These are phyloP conservation scores for Dendrobium officinale DNA, from an alignment of 106 monocot genomes.

Conservation along the genomic window DNA sequence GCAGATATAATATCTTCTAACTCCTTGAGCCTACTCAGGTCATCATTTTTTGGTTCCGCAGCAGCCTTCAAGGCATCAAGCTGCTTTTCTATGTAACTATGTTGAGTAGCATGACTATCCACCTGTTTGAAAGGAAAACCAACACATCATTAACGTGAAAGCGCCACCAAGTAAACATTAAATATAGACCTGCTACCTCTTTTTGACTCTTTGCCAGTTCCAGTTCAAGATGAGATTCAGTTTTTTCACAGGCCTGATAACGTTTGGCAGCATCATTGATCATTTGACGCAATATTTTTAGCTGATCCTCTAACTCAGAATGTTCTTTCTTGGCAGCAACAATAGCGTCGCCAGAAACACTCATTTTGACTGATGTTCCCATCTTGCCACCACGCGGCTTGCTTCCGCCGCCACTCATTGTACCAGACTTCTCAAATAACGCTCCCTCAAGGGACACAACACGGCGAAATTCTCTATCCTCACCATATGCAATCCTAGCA, in stretches of 20 bases:
- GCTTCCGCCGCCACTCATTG: constrained; percentile 93
- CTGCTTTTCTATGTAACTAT: constrained; percentile 62
- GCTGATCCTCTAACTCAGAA: constrained; percentile 52
- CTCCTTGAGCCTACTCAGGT: constrained; percentile 62
- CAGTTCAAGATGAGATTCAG: constrained; percentile 49
- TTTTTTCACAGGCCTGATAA: constrained; percentile 55
- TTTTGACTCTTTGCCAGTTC: constrained; percentile 77
- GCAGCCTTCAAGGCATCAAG: constrained; percentile 59
- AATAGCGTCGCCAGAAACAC: constrained; percentile 70
- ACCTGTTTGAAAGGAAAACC: constrained; percentile 34
- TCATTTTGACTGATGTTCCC: constrained; percentile 81
- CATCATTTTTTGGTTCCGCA: constrained; percentile 62
- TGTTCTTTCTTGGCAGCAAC: constrained; percentile 67
- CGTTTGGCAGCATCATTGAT: constrained; percentile 44
- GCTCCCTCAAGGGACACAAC: constrained; percentile 87
- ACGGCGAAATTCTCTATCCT: constrained; percentile 63
- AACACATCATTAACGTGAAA: neutral
- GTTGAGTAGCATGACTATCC: constrained; percentile 58
- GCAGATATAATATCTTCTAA: constrained; percentile 39
- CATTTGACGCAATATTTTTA: constrained; percentile 47
- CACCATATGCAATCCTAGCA: constrained; percentile 76
- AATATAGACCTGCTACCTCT: constrained; percentile 44
- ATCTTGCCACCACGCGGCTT: constrained; percentile 94
- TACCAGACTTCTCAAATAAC: constrained; percentile 87
- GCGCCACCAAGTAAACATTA: neutral